phyloP scores from a whole-genome alignment of 768 basidiomycete genomes.

The Trametopsis cervina region DNA sequence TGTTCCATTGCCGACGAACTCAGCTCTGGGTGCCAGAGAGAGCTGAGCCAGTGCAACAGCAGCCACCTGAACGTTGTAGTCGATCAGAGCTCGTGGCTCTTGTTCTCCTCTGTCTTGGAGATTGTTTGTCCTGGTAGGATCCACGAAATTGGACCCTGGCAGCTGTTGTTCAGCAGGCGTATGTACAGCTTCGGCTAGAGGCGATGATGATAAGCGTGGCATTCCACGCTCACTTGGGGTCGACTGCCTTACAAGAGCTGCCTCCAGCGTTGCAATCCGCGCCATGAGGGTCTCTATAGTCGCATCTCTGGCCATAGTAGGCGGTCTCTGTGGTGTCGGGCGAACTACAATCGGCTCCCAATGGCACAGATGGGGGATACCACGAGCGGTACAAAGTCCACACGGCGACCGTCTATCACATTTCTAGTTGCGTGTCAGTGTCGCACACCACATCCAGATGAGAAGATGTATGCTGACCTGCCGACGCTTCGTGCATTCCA shows the following conservation, averaged over 20 bases:
- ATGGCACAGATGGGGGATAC: slow-evolving; percentile 23
- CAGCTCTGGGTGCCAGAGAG: slow-evolving; percentile 36
- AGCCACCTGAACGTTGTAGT: slow-evolving; percentile 32
- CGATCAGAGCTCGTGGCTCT: slow-evolving; percentile 16
- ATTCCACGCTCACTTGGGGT: not conserved
- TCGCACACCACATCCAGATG: not conserved
- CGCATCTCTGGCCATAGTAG: slow-evolving; percentile 6
- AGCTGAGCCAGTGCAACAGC: slow-evolving; percentile 37
- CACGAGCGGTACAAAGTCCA: slow-evolving; percentile 24
- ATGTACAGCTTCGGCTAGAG: not conserved
- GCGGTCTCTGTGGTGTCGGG: slow-evolving; percentile 22
- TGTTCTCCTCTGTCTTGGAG: slow-evolving; percentile 6
- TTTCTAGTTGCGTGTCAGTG: slow-evolving; percentile 29
- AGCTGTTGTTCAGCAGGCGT: not conserved
- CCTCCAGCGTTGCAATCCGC: slow-evolving; percentile 19
- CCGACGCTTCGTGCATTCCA: slow-evolving; percentile 49
- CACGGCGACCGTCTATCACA: slow-evolving; percentile 32
- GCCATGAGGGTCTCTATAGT: slow-evolving; percentile 19
- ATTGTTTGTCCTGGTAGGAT: slow-evolving; percentile 9
- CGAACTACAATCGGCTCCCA: slow-evolving; percentile 25
- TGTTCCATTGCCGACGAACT: slow-evolving; percentile 43
- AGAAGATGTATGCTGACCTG: slow-evolving; percentile 31
- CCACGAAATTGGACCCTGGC: no score
- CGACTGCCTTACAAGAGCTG: slow-evolving; percentile 12
- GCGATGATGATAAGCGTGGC: not conserved